Base-by-base conservation (phyloP, 2,329 filamentous ascomycete genomes). In the Alternaria sp. region DNA sequence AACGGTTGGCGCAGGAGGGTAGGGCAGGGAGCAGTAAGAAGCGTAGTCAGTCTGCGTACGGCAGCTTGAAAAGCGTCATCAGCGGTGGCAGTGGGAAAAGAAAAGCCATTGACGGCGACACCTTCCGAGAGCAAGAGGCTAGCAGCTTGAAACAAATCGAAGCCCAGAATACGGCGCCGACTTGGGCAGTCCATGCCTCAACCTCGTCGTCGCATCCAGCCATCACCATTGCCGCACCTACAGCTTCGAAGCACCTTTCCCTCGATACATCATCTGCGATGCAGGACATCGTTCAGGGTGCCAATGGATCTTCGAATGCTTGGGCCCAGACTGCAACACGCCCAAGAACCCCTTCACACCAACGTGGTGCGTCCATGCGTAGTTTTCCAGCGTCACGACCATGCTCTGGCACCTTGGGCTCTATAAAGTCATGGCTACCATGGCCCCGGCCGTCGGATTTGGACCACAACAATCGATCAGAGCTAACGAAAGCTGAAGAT, bases 51-150 rank as follows among this genome's bases (percentile, higher is more conserved):
- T 77, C 74, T 8, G 75, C 75, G 24, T 77, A 77, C 51, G 74
- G 75, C 24, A 77, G 75, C 53, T 50, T 77, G 59, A 77, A 77
- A 61, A 77, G 74, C 36, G 74, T 77, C 37, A 77, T 77, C 29
- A 76, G 74, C 55, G 73, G 74, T 14, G 69, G 72, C 2, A 74
- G 71, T 49, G 69, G 67, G 26, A 75, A 71, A 62, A 61, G 71
- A 42, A 72, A 65, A 46, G 61, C 68, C 10, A 45, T 71, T 24
- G 66, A 69, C 9, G 61, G 58, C 17, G 62, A 70, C 28, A 65
- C 61, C 3, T 65, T 67, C 51, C 62, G 66, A 7, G 62, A 66
- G 23, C 65, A 64, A 39, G 63, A 71, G 51, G 42, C 56, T 13
- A 54, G 59, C 33, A 56, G 57, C 40, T 65, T 61, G 10, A 50